Conservation (phyloP, 176 grass and related monocot genomes). For the Hsuehochloa calcarea region DNA sequence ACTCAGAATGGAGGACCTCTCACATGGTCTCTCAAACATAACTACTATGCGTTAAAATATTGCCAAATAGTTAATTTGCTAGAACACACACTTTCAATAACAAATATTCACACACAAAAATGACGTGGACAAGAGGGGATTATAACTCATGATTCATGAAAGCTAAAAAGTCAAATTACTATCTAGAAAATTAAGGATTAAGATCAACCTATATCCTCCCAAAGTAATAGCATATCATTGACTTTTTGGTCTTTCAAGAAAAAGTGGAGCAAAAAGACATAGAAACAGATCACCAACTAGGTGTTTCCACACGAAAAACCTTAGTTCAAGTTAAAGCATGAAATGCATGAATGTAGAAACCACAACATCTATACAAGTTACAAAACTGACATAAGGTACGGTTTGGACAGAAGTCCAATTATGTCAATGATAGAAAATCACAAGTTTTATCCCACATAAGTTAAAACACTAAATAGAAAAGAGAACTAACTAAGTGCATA, state of each 20-base stretch:
- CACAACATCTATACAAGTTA: neutral
- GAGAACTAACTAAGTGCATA: neutral
- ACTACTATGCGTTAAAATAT: no score
- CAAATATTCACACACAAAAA: neutral
- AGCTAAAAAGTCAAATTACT: neutral
- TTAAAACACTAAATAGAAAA: neutral
- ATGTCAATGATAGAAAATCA: neutral
- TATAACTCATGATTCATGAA: neutral
- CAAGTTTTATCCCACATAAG: neutral
- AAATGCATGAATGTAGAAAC: neutral
- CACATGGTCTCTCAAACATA: no score
- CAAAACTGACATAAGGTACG: neutral
- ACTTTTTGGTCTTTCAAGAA: conserved; percentile 12
- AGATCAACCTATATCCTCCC: neutral
- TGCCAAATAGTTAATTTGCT: no score
- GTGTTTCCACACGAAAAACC: neutral
- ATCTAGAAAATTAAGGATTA: neutral
- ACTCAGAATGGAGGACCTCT: no score
- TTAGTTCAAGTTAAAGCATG: neutral
- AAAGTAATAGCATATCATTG: conserved; percentile 6
- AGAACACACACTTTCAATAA: neutral
- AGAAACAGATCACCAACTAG: neutral
- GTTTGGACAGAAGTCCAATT: neutral
- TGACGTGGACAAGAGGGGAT: neutral
- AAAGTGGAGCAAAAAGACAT: conserved; percentile 21